Percentiles rank a stretch among this genome's conserved stretches.
Conservation (phyloP, 768 basidiomycete genomes). For the Hericium erinaceus region DNA sequence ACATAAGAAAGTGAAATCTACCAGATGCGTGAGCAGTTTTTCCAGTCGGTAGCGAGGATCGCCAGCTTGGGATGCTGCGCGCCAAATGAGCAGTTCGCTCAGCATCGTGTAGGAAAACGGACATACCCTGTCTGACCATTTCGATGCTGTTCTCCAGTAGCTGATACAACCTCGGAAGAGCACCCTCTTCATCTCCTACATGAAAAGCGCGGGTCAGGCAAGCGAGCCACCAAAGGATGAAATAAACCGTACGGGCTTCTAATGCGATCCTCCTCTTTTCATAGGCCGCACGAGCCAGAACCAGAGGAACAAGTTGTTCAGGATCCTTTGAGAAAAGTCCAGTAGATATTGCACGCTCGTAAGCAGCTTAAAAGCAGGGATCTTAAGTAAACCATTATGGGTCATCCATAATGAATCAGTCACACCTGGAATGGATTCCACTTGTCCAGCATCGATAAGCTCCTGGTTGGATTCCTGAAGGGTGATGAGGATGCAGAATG, state of each 20-base stretch:
- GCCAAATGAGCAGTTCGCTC: background rate
- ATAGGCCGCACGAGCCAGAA: slow-evolving; percentile 12
- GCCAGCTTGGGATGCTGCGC: slow-evolving; percentile 50
- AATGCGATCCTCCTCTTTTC: slow-evolving; percentile 3
- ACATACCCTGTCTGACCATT: slow-evolving; percentile 50
- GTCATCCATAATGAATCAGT: background rate
- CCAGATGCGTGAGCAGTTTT: slow-evolving; percentile 69
- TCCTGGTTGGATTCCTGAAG: background rate
- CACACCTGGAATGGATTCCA: slow-evolving; percentile 7
- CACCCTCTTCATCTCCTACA: background rate
- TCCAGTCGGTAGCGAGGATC: slow-evolving; percentile 77
- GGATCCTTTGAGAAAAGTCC: slow-evolving; percentile 10
- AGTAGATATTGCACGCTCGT: slow-evolving; percentile 9
- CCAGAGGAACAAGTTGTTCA: slow-evolving; percentile 10
- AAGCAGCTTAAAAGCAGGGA: no score
- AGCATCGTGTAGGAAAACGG: background rate
- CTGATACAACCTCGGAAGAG: background rate
- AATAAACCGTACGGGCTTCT: background rate
- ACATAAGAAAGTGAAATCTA: slow-evolving; percentile 29
- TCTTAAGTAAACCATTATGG: no score
- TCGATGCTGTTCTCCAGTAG: slow-evolving; percentile 52
- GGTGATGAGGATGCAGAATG: no score
- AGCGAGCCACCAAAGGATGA: background rate
- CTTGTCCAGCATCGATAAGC: slow-evolving; percentile 6
- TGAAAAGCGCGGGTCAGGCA: slow-evolving; percentile 2